These are phyloP conservation scores for Trichoderma sp. DNA, from an alignment of 2,329 filamentous ascomycete genomes.

Conservation along the genomic window DNA sequence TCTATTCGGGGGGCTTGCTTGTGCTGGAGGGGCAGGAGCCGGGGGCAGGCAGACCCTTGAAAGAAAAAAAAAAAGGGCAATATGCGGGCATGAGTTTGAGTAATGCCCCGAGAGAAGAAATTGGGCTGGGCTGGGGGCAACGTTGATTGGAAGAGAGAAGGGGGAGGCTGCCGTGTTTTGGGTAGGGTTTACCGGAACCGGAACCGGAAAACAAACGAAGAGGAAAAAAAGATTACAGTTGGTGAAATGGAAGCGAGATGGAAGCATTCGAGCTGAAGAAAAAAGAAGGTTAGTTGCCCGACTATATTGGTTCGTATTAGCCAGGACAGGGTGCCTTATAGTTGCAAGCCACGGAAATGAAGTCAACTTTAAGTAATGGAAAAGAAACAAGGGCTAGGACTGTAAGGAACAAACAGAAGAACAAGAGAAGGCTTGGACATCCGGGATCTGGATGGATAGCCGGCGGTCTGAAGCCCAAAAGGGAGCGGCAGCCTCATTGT, in stretches of 20 bases:
- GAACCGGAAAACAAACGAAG: background rate
- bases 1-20: background rate
- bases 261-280: background rate
- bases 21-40: background rate
- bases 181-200: background rate
- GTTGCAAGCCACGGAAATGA: background rate
- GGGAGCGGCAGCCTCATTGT: background rate
- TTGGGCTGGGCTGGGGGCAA: background rate
- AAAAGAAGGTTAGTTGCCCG: background rate
- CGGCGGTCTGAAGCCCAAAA: slow-evolving; percentile 8
- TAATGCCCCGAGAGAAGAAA: slow-evolving; percentile 7
- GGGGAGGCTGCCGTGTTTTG: background rate
- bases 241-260: background rate
- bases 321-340: background rate
- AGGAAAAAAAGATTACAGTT: background rate
- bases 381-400: background rate
- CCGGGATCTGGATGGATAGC: slow-evolving; percentile 2
- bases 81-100: background rate
- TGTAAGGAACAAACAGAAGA: background rate
- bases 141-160: background rate
- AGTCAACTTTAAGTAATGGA: background rate
- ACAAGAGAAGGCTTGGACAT: background rate
- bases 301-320: background rate
- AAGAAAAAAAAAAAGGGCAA: background rate
- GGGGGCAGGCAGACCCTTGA: background rate